These are phyloP conservation scores for Barbarea vulgaris DNA, from an alignment of 345 rosid genomes.

Conservation along the genomic window DNA sequence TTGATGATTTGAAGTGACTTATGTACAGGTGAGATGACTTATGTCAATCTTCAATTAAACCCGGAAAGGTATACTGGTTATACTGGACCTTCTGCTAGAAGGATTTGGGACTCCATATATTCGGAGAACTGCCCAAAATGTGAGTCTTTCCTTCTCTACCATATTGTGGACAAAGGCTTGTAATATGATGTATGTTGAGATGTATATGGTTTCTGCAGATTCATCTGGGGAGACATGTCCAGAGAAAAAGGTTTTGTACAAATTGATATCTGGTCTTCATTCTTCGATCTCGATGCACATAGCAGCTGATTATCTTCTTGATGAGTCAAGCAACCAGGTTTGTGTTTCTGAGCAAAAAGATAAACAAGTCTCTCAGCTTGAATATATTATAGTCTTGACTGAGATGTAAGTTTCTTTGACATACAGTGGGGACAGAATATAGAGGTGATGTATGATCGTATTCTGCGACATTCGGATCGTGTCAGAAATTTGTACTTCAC, in stretches of 20 bases:
- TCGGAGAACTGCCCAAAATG: slow-evolving; percentile 91
- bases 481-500: slow-evolving; percentile 93
- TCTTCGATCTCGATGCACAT: slow-evolving; percentile 95
- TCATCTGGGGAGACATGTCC: slow-evolving; percentile 76
- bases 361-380: not conserved
- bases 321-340: slow-evolving; percentile 73
- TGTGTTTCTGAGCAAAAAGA: slow-evolving; percentile 28
- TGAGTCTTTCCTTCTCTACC: slow-evolving; percentile 37
- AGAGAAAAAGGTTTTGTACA: slow-evolving; percentile 84
- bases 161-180: slow-evolving; percentile 1
- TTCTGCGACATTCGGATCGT: slow-evolving; percentile 77
- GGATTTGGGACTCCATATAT: slow-evolving; percentile 96
- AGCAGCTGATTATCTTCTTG: slow-evolving; percentile 89
- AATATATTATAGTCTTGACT: not conserved
- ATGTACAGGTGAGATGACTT: slow-evolving; percentile 77
- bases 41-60: slow-evolving; percentile 86
- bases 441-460: slow-evolving; percentile 86
- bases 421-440: slow-evolving; percentile 94
- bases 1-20: slow-evolving; percentile 15
- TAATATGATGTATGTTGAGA: slow-evolving; percentile 1
- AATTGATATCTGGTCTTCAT: slow-evolving; percentile 97
- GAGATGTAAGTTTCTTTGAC: not conserved
- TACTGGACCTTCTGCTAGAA: slow-evolving; percentile 83
- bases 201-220: slow-evolving; percentile 49
- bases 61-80: slow-evolving; percentile 92